phyloP scores from a whole-genome alignment of 2,329 filamentous ascomycete species.

The Cercospora janseana region DNA sequence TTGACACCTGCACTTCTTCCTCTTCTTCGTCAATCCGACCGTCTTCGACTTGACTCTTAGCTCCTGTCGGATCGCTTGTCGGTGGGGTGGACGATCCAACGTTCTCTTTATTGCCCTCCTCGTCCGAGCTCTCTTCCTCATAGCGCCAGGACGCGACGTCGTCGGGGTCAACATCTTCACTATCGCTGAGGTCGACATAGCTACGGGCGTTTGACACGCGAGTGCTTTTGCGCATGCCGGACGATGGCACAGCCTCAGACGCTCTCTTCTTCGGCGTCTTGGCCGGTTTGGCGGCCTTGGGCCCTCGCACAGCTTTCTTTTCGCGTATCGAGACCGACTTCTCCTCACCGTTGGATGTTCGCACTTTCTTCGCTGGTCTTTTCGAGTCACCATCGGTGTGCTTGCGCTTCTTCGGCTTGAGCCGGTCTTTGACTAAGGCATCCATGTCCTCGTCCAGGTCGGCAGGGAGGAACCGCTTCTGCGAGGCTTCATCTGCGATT shows the following conservation, averaged over 20 bases:
- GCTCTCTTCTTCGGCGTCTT: conserved; percentile 39
- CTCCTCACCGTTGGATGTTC: conserved; percentile 30
- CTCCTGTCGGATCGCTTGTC: conserved; percentile 30
- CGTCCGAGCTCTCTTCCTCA: conserved; percentile 25
- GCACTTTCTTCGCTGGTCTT: conserved; percentile 33
- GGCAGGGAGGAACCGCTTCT: conserved; percentile 79
- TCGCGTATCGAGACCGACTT: conserved; percentile 32
- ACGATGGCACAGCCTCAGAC: conserved; percentile 39
- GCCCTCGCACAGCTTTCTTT: no score
- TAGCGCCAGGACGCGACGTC: conserved; percentile 39
- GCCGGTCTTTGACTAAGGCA: conserved; percentile 64
- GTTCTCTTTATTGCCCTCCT: conserved; percentile 32
- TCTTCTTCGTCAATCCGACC: conserved; percentile 1
- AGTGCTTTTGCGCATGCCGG: conserved; percentile 46
- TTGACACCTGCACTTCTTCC: background rate
- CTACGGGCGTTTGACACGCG: conserved; percentile 42
- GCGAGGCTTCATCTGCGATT: conserved; percentile 78
- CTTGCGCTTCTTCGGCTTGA: conserved; percentile 60
- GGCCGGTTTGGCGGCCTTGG: conserved; percentile 35
- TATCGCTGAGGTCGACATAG: conserved; percentile 47
- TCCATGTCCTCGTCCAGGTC: conserved; percentile 73
- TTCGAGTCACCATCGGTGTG: conserved; percentile 26
- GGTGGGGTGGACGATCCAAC: conserved; percentile 31
- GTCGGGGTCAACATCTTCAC: conserved; percentile 36
- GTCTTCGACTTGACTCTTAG: conserved; percentile 10